Evolutionary conservation across 2,329 filamentous ascomycete genomes (phyloP).

Genomic region (Scedosporium boydii): DNA sequence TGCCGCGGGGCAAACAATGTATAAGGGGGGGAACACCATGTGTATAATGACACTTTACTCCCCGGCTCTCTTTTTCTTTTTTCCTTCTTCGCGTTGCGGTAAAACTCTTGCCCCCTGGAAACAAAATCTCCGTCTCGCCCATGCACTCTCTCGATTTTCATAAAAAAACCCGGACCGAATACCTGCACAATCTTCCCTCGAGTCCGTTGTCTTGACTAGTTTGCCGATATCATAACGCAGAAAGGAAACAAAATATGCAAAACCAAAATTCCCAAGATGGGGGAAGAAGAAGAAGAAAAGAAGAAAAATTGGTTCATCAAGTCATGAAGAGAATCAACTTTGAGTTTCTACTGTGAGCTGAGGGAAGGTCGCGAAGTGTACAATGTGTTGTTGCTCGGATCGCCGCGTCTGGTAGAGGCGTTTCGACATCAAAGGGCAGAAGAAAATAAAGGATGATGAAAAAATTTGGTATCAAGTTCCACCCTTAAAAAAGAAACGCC

Average conservation of each 20-base stretch:
- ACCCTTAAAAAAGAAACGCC: conserved; percentile 18
- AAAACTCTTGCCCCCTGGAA: background rate
- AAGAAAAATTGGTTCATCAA: background rate
- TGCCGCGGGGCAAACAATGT: conserved; percentile 22
- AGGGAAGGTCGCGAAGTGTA: conserved; percentile 13
- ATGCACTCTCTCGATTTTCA: too few species aligned
- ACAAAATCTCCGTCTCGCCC: too few species aligned
- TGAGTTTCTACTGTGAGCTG: background rate
- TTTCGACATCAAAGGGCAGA: conserved; percentile 12
- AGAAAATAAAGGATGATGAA: conserved; percentile 9
- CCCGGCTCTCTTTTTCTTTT: background rate
- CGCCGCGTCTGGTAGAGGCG: background rate
- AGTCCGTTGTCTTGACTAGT: background rate
- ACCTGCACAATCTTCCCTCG: background rate
- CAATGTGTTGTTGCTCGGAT: conserved; percentile 2
- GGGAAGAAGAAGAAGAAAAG: conserved; percentile 3
- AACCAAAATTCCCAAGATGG: conserved; percentile 2
- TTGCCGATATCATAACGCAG: background rate
- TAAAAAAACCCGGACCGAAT: background rate
- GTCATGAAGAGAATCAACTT: background rate
- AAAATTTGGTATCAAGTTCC: background rate
- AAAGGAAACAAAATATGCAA: background rate
- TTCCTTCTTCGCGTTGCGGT: background rate
- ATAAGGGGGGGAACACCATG: background rate
- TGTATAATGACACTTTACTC: background rate